These are phyloP conservation scores for Magnusiomyces suaveolens DNA, from an alignment of 1,139 yeast species.

Conservation along the genomic window DNA sequence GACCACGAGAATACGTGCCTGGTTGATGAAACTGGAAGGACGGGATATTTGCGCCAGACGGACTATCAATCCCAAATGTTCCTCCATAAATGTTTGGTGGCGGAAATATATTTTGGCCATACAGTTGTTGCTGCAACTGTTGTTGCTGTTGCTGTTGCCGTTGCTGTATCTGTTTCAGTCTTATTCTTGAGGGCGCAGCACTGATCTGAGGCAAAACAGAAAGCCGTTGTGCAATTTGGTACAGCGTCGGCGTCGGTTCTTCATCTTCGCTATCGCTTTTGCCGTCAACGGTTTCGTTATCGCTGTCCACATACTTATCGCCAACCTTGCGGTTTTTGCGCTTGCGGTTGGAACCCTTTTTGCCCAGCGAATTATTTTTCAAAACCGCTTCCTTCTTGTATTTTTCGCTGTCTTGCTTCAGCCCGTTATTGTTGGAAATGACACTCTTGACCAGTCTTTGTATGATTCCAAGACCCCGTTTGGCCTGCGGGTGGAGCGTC, in stretches of 20 bases:
- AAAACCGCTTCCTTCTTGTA: not conserved
- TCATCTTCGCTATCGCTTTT: not conserved
- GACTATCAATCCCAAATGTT: not conserved
- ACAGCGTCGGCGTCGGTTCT: conserved; percentile 10
- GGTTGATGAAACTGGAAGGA: not conserved
- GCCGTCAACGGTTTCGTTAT: not conserved
- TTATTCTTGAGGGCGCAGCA: conserved; percentile 10
- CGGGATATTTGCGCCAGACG: not conserved
- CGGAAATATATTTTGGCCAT: not conserved
- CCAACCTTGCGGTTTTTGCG: conserved; percentile 1
- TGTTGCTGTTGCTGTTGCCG: not conserved
- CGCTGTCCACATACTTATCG: not conserved
- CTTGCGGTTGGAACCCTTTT: conserved; percentile 3
- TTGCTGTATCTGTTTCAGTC: conserved; percentile 2
- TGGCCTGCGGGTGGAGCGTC: conserved; percentile 13
- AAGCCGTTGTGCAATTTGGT: conserved; percentile 14
- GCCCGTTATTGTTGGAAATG: not conserved
- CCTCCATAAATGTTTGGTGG: not conserved
- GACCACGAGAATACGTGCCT: not conserved
- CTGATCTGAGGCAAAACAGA: conserved; percentile 14
- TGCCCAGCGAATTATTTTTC: not conserved
- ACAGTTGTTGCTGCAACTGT: not conserved
- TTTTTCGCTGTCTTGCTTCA: conserved; percentile 2
- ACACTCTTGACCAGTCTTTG: conserved; percentile 11
- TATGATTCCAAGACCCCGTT: conserved; percentile 13